These are phyloP conservation scores for Lanzia echinophila DNA, from an alignment of 2,329 filamentous ascomycete genomes.

Conservation along the genomic window DNA sequence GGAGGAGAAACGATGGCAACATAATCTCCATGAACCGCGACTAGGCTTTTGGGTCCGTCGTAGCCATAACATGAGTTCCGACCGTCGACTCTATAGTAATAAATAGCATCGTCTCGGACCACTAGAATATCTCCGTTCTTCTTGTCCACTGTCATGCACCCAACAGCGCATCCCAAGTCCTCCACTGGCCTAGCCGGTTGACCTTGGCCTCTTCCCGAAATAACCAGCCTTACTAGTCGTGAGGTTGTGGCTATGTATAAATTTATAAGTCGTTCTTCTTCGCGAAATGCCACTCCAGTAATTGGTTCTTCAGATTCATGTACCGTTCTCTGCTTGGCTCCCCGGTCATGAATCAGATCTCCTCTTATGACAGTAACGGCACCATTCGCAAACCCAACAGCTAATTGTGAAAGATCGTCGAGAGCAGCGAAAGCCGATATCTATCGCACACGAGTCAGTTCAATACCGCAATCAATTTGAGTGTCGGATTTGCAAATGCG, in stretches of 20 bases:
- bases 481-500: neutral
- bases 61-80: constrained; percentile 85
- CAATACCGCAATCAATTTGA: neutral
- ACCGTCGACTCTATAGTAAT: constrained; percentile 82
- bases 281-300: constrained; percentile 75
- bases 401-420: constrained; percentile 84
- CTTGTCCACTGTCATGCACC: constrained; percentile 86
- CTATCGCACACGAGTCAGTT: constrained; percentile 31
- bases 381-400: constrained; percentile 92
- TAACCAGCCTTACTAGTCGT: constrained; percentile 76
- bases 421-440: constrained; percentile 85
- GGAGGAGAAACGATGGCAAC: constrained; percentile 79
- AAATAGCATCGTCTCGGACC: constrained; percentile 91
- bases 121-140: constrained; percentile 79
- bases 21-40: constrained; percentile 77
- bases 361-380: constrained; percentile 89
- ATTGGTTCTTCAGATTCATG: constrained; percentile 96
- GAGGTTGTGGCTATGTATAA: constrained; percentile 90
- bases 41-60: constrained; percentile 79
- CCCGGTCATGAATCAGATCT: constrained; percentile 90
- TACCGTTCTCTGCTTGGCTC: constrained; percentile 87
- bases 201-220: constrained; percentile 83
- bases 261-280: constrained; percentile 57
- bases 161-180: constrained; percentile 83
- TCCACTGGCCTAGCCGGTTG: constrained; percentile 84